Base-by-base conservation (phyloP, 306 rosid genomes). In the Cicer yamashitae region DNA sequence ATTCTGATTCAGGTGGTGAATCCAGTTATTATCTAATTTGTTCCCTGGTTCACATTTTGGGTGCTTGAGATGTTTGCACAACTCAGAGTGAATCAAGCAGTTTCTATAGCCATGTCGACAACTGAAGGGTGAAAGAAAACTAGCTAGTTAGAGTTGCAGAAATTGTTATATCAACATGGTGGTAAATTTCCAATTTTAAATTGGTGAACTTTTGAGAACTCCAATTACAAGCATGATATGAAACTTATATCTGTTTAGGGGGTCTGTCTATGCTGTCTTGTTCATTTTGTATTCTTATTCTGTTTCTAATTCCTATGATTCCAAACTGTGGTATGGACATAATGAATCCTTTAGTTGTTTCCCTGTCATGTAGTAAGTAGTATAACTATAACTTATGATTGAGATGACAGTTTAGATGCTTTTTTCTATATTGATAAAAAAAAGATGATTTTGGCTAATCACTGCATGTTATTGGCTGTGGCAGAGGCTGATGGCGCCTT, bases 401-500 rank as follows among this genome's bases (percentile, higher is more conserved):
- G 10, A 56, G 10, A 56, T 15, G 39, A 8, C 45, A 12, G 73
- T 76, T 10, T 25, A 53, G 37, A 48, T 52, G 45, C 44, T 56
- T 76, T 74, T 54, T 15, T 56, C 25, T 62, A 57, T 82, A 30
- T 30, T 30, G 37, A 30, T 30, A 30, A 30, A 30, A 22, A 22
- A 30, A 30, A 30, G 37, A 30, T 30, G 37, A 30, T 3, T 30
- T 30, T 30, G 37, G 37, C 37, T 30, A 67, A 59, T 77, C 74
- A 61, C 51, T 74, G 20, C 34, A 15, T 70, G 41, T 50, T 76
- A 41, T 77, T 72, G 72, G 11, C 82, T 83, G 54, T 46, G 78
- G 77, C 91, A 96, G 99, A 96, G 91, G 99, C 99, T 77, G 99
- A 96, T 84, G 99, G 99, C 20, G 98, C 99, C 76, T 84, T 96